Base-by-base conservation (phyloP, 495 filamentous ascomycete genomes). In the Echria macrotheca region DNA sequence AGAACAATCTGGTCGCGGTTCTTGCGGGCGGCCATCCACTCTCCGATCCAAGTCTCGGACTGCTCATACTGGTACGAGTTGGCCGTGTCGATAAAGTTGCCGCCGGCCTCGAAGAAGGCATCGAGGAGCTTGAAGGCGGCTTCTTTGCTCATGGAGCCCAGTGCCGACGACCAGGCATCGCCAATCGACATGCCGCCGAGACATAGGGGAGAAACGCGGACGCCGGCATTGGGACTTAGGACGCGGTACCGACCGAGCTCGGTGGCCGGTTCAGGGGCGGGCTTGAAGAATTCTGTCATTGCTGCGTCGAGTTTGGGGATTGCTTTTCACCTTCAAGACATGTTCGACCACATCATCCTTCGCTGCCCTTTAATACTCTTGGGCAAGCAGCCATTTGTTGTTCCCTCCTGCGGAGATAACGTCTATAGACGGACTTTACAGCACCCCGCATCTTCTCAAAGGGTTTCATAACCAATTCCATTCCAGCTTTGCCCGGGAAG, bases 51-150 rank as follows among this genome's bases (percentile, higher is more conserved):
- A 10, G 48, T 48, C 55, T 87, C 84, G 6, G 80, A 83, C 47
- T 85, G 57, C 39, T 74, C 82, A 26, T 65, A 55, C 52, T 87
- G 81, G 67, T 89, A 89, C 60, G 66, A 72, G 55, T 79, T 84
- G 26, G 80, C 74, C 3, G 81, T 86, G 54, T 87, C 84, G 57
- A 87, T 83, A 67, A 86, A 85, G 65, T 86, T 86, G 24, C 83
- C 83, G 8, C 48, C 48, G 3, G 33, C 43, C 1, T 33, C 25
- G 38, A 75, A 70, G 66, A 70, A 83, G 43, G 58, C 68, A 56
- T 85, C 82, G 22, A 86, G 67, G 4, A 86, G 49, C n/a, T 51
- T 28, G 35, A 63, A 63, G 1, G 60, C 46, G 7, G 37, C 23
- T 12, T 44, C 44, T 32, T 61, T 64, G 33, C 38, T 33, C 54